These are phyloP conservation scores for Canavalia gladiata DNA, from an alignment of 306 rosid genomes.

Conservation along the genomic window DNA sequence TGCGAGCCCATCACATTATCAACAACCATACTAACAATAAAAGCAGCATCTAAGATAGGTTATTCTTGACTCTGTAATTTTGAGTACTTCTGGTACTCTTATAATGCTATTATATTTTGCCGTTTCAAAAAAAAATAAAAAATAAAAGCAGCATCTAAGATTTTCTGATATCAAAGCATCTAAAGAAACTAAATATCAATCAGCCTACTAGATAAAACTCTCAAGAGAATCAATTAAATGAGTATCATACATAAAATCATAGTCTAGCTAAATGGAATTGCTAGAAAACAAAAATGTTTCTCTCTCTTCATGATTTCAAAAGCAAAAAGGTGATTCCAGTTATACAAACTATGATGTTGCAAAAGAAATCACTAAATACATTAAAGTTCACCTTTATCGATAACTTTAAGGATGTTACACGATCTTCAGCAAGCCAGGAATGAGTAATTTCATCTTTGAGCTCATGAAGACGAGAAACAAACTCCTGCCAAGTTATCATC, in stretches of 20 bases:
- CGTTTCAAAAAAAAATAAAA: no score
- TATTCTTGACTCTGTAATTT: no score
- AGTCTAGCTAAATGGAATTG: conserved; percentile 17
- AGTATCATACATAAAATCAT: conserved; percentile 9
- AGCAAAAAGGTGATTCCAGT: conserved; percentile 33
- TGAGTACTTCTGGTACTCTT: no score
- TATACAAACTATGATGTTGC: conserved; percentile 33
- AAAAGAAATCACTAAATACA: conserved; percentile 27
- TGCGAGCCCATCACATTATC: no score
- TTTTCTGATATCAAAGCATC: conserved; percentile 19
- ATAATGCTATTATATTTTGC: no score
- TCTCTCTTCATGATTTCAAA: conserved; percentile 25
- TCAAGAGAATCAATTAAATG: conserved; percentile 25
- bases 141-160: conserved; percentile 21
- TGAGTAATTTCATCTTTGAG: conserved; percentile 86
- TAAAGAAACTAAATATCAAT: conserved; percentile 4
- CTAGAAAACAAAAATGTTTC: conserved; percentile 14
- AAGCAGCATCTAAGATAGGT: no score
- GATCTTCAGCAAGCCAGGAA: conserved; percentile 85
- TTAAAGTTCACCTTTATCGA: conserved; percentile 74
- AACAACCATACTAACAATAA: no score
- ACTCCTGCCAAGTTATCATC: conserved; percentile 83
- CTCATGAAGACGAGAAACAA: conserved; percentile 81
- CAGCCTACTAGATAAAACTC: conserved; percentile 25
- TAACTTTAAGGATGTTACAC: conserved; percentile 79